Conservation (phyloP, 176 grass and related monocot species). For the Carex pumila region DNA sequence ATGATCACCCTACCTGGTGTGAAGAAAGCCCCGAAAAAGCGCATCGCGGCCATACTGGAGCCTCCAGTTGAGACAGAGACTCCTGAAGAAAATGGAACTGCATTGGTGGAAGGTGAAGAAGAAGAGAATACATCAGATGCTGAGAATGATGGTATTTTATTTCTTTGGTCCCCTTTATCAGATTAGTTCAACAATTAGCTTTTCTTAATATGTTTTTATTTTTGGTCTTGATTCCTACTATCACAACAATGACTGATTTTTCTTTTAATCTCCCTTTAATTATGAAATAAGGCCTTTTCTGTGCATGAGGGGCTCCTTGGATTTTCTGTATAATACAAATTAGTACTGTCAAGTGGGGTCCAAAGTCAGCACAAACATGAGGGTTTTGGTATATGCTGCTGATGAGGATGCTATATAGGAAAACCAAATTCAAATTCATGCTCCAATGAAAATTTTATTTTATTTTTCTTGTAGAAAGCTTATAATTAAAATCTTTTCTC, state of each 20-base stretch:
- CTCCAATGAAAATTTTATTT: background rate
- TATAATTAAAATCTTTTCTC: background rate
- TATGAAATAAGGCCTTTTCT: background rate
- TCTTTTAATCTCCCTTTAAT: background rate
- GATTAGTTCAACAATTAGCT: background rate
- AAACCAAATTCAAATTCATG: background rate
- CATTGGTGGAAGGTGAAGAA: constrained; percentile 50
- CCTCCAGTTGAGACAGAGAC: constrained; percentile 60
- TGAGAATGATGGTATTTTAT: constrained; percentile 58
- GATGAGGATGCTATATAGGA: background rate
- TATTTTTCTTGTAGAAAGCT: background rate
- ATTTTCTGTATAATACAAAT: background rate
- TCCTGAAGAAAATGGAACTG: constrained; percentile 69
- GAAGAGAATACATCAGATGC: constrained; percentile 57
- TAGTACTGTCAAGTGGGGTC: background rate
- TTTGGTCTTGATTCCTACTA: background rate
- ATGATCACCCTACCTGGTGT: constrained; percentile 69
- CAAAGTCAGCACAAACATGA: background rate
- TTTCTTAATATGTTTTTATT: background rate
- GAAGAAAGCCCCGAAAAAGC: constrained; percentile 86
- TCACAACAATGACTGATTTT: background rate
- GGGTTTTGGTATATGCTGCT: background rate
- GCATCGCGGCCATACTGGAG: constrained; percentile 87
- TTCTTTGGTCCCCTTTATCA: background rate
- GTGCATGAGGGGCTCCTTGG: background rate